Evolutionary conservation across 768 basidiomycete genomes (phyloP), one percentile per base, ranked within the genome.

Genomic region (Tylopilus sp.): DNA sequence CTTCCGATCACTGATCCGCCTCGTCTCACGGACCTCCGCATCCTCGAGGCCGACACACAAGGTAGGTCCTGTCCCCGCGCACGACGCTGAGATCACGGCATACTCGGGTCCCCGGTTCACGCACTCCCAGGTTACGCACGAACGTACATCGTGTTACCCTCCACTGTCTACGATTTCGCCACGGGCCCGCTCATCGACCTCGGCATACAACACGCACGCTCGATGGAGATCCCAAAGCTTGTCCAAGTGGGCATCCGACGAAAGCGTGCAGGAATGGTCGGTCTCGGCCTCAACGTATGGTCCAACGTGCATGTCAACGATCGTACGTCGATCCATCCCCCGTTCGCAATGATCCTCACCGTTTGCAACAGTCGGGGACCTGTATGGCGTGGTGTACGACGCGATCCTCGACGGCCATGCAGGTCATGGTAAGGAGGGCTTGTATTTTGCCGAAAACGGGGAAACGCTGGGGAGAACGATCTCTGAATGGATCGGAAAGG

Each of bases 201-300:
- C 10, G 50, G 46, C 11, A 44, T 56, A 4, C 73, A 78, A 26
- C 83, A 86, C 55, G 61, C 71, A 0, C 68, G 78, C 47, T 86
- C 85, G 0, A 63, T 72, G 6, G 81, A 82, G 55, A 76, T 86
- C 31, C 84, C 85, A 8, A 16, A 9, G 1, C 62, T 84, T 12
- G 74, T 84, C 55, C 63, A 63, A 3, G 75, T 74, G 0, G 60
- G 76, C 19, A 57, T 84, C 41, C 66, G 58, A 54, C 73, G 84
- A 25, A 76, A 75, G 4, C 73, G 74, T 16, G 82, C 73, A 0
- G 83, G 81, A 10, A 71, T 82, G 63, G 72, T 86, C 16, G 84
- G 84, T 0, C 54, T 74, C 28, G 84, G 85, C 3, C 72, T 75
- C 59, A 81, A 85, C 51, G 51, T 79, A 6, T 86, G 84, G 85